Evolutionary conservation across 441 rosid species (phyloP), one percentile per base, ranked within the genome.

Genomic region (Mallotus japonicus): DNA sequence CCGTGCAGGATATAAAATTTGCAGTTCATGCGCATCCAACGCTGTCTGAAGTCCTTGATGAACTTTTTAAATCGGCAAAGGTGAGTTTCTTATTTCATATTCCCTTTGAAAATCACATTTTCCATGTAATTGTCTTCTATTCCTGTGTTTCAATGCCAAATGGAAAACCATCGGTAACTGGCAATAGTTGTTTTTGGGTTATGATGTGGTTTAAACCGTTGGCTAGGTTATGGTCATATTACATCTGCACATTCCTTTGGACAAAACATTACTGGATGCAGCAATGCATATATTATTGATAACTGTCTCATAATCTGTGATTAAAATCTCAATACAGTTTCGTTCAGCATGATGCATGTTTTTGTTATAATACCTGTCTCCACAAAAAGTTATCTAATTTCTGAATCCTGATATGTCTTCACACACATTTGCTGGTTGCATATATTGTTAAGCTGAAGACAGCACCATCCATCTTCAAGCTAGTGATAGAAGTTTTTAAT

Each of bases 1-100:
- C 24, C 3, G 46, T 71, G 80, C 93, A 93, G 98, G 99, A 93
- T 77, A 83, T 95, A 51, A 95, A 89, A 76, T 77, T 85, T 24
- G 97, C 97, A 24, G 98, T 95, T 79, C 98, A 95, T 79, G 98
- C 98, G 19, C 99, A 92, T 84, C 99, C 97, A 50, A 95, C 99
- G 5, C 80, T 95, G 75, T 93, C 97, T 2, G 99, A 95, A 86
- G 99, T 91, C 75, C 84, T 93, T 32, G 99, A 93, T 19, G 98
- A 95, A 78, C 88, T 95, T 71, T 95, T 89, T 75, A 95, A 95
- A 80, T 83, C 96, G n/a, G 99, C 99, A 62, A 90, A 91, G 96
- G 99, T 91, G 75, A 82, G 80, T 68, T 71, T 76, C 71, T 71
- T 62, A 58, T 72, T 28, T 32, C 47, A 15, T n/a, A 62, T 46